Evolutionary conservation across 129 eudicot species (phyloP).

Genomic region (Ambrosia trifida): DNA sequence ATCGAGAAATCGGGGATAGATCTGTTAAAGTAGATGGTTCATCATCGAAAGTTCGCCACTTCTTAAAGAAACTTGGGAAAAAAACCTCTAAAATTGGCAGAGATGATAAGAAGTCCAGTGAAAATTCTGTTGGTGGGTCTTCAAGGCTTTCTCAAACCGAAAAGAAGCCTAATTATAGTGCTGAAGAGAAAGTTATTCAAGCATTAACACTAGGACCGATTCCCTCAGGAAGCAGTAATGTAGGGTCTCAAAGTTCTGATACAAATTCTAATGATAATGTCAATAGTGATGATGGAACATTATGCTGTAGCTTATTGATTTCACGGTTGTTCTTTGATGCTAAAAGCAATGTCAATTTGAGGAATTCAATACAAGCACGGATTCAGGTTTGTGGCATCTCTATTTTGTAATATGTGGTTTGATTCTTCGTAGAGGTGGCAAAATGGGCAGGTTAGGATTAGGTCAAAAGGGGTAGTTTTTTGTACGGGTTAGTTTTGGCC

Average conservation of each 20-base stretch:
- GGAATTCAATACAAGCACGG: slow-evolving; percentile 55
- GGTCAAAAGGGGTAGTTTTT: background rate
- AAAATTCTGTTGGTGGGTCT: slow-evolving; percentile 33
- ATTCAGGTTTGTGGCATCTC: slow-evolving; percentile 65
- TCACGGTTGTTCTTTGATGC: slow-evolving; percentile 91
- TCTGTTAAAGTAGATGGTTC: slow-evolving; percentile 58
- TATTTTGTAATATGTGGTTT: background rate
- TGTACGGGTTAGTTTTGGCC: background rate
- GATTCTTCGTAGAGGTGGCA: background rate
- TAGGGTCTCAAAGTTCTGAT: slow-evolving; percentile 47
- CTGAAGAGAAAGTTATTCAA: slow-evolving; percentile 42
- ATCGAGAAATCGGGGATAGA: slow-evolving; percentile 49
- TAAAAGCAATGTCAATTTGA: slow-evolving; percentile 57
- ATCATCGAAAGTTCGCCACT: slow-evolving; percentile 82
- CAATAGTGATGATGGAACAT: slow-evolving; percentile 73
- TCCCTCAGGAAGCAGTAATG: slow-evolving; percentile 42
- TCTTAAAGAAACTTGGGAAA: slow-evolving; percentile 65
- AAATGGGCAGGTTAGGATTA: background rate
- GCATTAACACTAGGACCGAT: slow-evolving; percentile 34
- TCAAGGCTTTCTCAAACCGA: slow-evolving; percentile 34
- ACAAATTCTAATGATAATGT: slow-evolving; percentile 46
- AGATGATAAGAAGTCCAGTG: slow-evolving; percentile 53
- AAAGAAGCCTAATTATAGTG: slow-evolving; percentile 33
- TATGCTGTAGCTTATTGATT: slow-evolving; percentile 70
- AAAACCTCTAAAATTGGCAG: slow-evolving; percentile 66